Evolutionary conservation across 768 basidiomycete genomes (phyloP).

Genomic region (Auricularia sp.): DNA sequence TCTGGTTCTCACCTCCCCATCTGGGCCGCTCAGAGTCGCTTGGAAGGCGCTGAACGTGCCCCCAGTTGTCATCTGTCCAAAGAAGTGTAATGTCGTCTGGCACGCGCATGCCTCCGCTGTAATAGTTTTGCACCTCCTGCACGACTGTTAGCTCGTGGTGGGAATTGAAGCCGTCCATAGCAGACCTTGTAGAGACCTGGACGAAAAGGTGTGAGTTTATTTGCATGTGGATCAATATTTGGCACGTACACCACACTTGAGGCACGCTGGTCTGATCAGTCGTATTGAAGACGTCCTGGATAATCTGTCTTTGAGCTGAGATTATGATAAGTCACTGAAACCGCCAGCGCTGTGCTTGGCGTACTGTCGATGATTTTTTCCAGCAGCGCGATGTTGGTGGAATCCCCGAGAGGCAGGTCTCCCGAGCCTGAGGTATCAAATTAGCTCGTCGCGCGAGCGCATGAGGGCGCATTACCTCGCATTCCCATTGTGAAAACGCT

Average conservation of each 20-base stretch:
- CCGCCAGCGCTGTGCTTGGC: neutral
- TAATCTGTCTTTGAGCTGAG: conserved; percentile 40
- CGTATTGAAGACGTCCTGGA: conserved; percentile 40
- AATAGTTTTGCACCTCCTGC: conserved; percentile 1
- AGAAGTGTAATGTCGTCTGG: conserved; percentile 56
- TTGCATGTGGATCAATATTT: neutral
- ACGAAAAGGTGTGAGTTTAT: neutral
- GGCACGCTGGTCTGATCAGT: conserved; percentile 34
- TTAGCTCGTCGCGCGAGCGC: neutral
- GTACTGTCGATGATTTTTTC: conserved; percentile 36
- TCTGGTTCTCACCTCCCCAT: conserved; percentile 30
- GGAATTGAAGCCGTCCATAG: neutral
- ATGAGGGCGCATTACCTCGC: conserved; percentile 28
- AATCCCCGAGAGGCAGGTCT: conserved; percentile 38
- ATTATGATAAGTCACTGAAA: neutral
- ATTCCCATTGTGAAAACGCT: conserved; percentile 59
- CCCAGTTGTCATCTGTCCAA: conserved; percentile 35
- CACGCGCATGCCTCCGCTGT: conserved; percentile 36
- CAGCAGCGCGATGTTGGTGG: conserved; percentile 40
- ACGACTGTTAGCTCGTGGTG: neutral
- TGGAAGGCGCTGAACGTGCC: conserved; percentile 57
- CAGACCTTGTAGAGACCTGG: conserved; percentile 21
- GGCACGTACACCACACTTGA: conserved; percentile 43
- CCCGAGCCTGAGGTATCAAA: conserved; percentile 20
- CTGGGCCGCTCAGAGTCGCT: conserved; percentile 42